Conservation (phyloP, 2,329 filamentous ascomycete genomes). For the Aspergillus alliaceus region DNA sequence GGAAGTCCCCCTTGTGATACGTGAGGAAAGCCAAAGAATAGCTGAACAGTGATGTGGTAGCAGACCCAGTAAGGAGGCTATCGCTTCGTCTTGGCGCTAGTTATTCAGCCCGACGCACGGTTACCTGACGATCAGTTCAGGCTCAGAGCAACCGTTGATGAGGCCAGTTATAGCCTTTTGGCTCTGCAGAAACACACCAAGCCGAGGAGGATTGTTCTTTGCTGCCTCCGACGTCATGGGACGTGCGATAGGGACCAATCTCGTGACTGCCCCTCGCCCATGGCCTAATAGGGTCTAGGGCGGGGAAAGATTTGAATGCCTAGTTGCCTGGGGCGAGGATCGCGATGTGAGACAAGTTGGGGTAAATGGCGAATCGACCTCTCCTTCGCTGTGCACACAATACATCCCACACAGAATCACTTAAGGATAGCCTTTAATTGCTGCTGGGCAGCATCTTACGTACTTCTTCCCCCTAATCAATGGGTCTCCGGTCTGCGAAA, state of each 20-base stretch:
- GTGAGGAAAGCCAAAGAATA: background rate
- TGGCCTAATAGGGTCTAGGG: constrained; percentile 17
- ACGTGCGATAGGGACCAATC: constrained; percentile 13
- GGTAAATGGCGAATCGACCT: background rate
- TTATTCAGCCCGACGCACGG: background rate
- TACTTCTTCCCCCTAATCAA: constrained; percentile 7
- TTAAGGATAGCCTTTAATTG: background rate
- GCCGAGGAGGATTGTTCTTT: background rate
- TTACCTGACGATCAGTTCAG: background rate
- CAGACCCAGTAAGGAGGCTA: constrained; percentile 9
- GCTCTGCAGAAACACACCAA: background rate
- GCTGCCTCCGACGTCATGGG: constrained; percentile 20
- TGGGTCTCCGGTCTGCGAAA: constrained; percentile 19
- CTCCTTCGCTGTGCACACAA: background rate
- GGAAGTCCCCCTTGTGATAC: background rate
- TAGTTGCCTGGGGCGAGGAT: background rate
- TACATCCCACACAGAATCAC: too few relatives aligned
- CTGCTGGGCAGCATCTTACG: constrained; percentile 2
- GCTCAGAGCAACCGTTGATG: background rate
- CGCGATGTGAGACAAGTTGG: background rate
- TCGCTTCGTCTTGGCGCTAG: constrained; percentile 1
- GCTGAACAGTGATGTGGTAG: constrained; percentile 15
- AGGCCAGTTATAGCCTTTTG: background rate
- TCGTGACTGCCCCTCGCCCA: constrained; percentile 23
- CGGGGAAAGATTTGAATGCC: constrained; percentile 12